phyloP scores from a whole-genome alignment of 306 rosid species.

The Mimosa pudica region DNA sequence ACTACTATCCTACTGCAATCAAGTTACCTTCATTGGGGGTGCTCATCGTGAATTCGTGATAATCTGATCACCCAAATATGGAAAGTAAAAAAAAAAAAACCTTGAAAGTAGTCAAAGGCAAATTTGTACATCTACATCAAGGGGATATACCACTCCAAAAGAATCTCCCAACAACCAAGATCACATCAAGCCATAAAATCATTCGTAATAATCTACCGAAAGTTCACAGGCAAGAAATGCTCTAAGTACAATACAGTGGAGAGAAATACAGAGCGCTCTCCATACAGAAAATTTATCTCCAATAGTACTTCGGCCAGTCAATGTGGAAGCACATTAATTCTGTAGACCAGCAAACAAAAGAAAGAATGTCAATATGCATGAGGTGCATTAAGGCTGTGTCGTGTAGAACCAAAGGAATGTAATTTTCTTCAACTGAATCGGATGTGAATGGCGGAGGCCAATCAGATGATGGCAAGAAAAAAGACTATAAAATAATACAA shows the following conservation, averaged over 20 bases:
- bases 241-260: constrained; percentile 30
- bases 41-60: constrained; percentile 15
- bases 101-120: constrained; percentile 24
- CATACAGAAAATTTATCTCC: constrained; percentile 11
- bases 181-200: constrained; percentile 43
- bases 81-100: not conserved
- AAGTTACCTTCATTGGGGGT: constrained; percentile 5
- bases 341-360: constrained; percentile 11
- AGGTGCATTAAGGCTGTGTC: not conserved
- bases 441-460: not conserved
- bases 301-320: constrained; percentile 22
- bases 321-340: constrained; percentile 27
- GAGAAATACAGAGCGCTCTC: constrained; percentile 39
- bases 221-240: constrained; percentile 41
- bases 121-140: constrained; percentile 28
- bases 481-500: not conserved
- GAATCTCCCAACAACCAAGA: constrained; percentile 29
- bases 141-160: constrained; percentile 20
- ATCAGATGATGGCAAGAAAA: not conserved
- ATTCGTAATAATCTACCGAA: constrained; percentile 29
- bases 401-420: constrained; percentile 2
- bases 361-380: not conserved
- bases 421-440: not conserved
- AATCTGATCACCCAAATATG: not conserved
- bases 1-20: not conserved